Base-by-base conservation (phyloP, 192 early-diverging fungal species). In the Coemansia sp. region DNA sequence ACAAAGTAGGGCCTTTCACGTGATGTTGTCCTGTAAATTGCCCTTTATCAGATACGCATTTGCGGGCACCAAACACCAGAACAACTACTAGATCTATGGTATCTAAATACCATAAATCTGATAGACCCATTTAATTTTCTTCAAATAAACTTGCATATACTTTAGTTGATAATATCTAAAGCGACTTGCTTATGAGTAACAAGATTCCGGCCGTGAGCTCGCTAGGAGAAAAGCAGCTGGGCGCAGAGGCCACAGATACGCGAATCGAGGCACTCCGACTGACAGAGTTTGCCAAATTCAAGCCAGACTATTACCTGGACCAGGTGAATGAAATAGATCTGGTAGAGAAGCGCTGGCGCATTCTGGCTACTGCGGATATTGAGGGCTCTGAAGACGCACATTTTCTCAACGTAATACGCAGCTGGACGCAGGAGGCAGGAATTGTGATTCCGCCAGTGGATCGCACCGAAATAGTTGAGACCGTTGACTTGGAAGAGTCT, bases 401-500 rank as follows among this genome's bases (percentile, higher is more conserved):
- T 19, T 83, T 83, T 56, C 69, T 77, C 16, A 58, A 54, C 40
- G 81, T 83, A 26, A 56, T 83, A 74, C 77, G 82, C 26, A 85
- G 82, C 23, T 91, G 90, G 90, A 85, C 86, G 15, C 32, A 49
- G 26, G 85, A 87, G 19, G 86, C 90, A 16, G 85, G 88, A 45
- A 70, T 69, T 19, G 71, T 88, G 42, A 88, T 90, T 13, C 90
- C 90, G 38, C 90, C 90, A 0, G 69, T 91, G 23, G 69, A 84
- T 43, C 73, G 69, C 37, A 84, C 87, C 1, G 85, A 84, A 11
- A 79, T 82, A 23, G 12, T 68, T 3, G 41, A 5, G 15, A 40
- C 38, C 6, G 19, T 9, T 48, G 53, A 41, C 9, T 6, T 43
- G 32, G 50, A 19, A 10, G 47, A 39, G 9, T 4, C 9, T 1